Evolutionary conservation across 2,329 filamentous ascomycete species (phyloP).

Genomic region (Fusarium circinatum): DNA sequence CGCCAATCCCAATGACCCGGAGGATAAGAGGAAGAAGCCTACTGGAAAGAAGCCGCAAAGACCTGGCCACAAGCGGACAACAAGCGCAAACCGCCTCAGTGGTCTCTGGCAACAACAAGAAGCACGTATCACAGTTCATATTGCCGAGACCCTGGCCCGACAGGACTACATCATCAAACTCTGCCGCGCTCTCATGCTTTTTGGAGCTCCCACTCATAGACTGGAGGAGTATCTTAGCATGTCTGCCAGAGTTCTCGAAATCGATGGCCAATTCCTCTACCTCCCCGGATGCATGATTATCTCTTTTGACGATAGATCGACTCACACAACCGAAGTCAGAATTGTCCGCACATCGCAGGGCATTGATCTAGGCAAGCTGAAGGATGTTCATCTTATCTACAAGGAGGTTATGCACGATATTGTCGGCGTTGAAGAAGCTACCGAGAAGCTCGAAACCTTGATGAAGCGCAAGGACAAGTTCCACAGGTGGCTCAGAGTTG

Average conservation of each 20-base stretch:
- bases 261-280: constrained; percentile 89
- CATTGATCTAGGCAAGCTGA: constrained; percentile 69
- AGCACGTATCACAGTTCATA: constrained; percentile 60
- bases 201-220: constrained; percentile 88
- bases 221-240: constrained; percentile 90
- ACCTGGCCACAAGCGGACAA: constrained; percentile 50
- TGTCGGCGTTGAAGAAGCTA: constrained; percentile 68
- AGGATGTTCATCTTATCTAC: constrained; percentile 70
- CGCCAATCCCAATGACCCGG: constrained; percentile 47
- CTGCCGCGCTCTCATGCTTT: constrained; percentile 86
- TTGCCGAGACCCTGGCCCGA: constrained; percentile 75
- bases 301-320: constrained; percentile 79
- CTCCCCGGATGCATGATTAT: constrained; percentile 93
- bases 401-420: constrained; percentile 72
- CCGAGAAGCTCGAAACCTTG: constrained; percentile 62
- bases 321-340: constrained; percentile 74
- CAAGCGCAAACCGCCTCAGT: constrained; percentile 52
- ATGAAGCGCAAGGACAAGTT: constrained; percentile 67
- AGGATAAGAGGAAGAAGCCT: constrained; percentile 29
- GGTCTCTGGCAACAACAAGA: constrained; percentile 57
- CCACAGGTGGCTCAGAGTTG: constrained; percentile 62
- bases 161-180: constrained; percentile 87
- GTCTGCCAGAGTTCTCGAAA: constrained; percentile 84
- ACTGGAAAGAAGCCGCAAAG: constrained; percentile 46
- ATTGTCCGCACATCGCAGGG: constrained; percentile 69